Conservation (phyloP, 2,329 filamentous ascomycete species). For the Colletotrichum scovillei region DNA sequence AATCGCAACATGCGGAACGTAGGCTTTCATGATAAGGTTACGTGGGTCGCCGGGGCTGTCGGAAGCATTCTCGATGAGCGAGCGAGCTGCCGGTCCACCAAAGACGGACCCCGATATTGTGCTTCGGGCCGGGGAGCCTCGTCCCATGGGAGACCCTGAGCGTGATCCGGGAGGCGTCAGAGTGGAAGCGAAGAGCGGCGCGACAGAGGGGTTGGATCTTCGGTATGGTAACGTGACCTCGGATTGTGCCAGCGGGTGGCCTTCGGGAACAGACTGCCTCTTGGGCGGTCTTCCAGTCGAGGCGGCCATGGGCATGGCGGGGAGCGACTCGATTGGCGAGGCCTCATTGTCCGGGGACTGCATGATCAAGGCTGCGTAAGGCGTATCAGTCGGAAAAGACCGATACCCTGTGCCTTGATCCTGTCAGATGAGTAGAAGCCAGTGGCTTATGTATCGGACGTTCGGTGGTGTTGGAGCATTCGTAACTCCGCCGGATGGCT, state of each 20-base stretch:
- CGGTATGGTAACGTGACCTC: slow-evolving; percentile 66
- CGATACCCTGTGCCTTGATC: slow-evolving; percentile 30
- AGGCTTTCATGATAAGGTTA: slow-evolving; percentile 81
- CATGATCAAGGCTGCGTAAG: slow-evolving; percentile 58
- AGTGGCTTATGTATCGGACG: not conserved
- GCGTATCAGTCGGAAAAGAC: slow-evolving; percentile 29
- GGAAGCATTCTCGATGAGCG: slow-evolving; percentile 55
- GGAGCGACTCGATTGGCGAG: slow-evolving; percentile 73
- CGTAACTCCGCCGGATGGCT: slow-evolving; percentile 16
- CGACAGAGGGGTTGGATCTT: slow-evolving; percentile 66
- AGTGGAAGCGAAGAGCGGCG: slow-evolving; percentile 73
- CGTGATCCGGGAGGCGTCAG: slow-evolving; percentile 76
- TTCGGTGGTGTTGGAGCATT: slow-evolving; percentile 8
- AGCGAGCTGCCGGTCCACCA: slow-evolving; percentile 56
- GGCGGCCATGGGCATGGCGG: slow-evolving; percentile 75
- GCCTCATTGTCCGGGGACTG: slow-evolving; percentile 74
- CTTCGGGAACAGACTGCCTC: slow-evolving; percentile 65
- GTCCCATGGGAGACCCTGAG: slow-evolving; percentile 73
- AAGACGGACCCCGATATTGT: slow-evolving; percentile 69
- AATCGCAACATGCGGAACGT: slow-evolving; percentile 89
- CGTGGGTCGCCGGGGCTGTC: slow-evolving; percentile 65
- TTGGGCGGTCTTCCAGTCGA: slow-evolving; percentile 70
- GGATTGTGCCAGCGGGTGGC: slow-evolving; percentile 59
- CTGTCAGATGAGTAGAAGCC: slow-evolving; percentile 1
- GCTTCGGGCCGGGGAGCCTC: slow-evolving; percentile 64